Percentiles rank a stretch among this genome's conserved stretches.
Conservation (phyloP, 2,329 filamentous ascomycete species). For the Fusarium scirpi region DNA sequence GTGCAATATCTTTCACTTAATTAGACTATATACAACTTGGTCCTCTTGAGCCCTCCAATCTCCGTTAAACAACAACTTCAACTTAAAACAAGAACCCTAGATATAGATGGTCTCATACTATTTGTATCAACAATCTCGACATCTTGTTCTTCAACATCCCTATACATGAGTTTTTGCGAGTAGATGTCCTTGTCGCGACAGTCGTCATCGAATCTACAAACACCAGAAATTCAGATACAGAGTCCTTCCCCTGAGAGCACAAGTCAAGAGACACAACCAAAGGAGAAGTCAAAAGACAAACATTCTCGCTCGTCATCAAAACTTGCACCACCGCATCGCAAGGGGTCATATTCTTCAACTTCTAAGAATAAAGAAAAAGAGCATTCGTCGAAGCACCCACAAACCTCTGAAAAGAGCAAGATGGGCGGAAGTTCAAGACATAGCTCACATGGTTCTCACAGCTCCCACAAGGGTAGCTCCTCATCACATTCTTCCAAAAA, state of each 20-base stretch:
- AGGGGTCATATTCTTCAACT: constrained; percentile 28
- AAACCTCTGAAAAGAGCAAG: constrained; percentile 18
- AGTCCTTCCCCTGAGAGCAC: constrained; percentile 45
- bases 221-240: constrained; percentile 47
- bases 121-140: constrained; percentile 3
- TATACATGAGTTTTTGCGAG: constrained; percentile 29
- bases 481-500: constrained; percentile 52
- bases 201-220: constrained; percentile 33
- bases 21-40: not conserved
- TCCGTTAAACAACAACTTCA: not conserved
- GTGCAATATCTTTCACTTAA: not conserved
- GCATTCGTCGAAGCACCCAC: constrained; percentile 16
- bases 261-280: constrained; percentile 8
- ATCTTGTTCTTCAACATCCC: constrained; percentile 1
- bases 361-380: constrained; percentile 35
- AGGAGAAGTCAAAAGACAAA: constrained; percentile 3
- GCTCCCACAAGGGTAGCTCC: constrained; percentile 47
- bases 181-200: constrained; percentile 46
- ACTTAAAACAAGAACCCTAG: constrained; percentile 4
- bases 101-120: constrained; percentile 8
- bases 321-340: constrained; percentile 34
- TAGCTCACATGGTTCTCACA: constrained; percentile 36
- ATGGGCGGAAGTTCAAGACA: constrained; percentile 46
- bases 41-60: constrained; percentile 1
- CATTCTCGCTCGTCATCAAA: constrained; percentile 14